Evolutionary conservation across 2,329 filamentous ascomycete species (phyloP).

Genomic region (Exophiala sp.): DNA sequence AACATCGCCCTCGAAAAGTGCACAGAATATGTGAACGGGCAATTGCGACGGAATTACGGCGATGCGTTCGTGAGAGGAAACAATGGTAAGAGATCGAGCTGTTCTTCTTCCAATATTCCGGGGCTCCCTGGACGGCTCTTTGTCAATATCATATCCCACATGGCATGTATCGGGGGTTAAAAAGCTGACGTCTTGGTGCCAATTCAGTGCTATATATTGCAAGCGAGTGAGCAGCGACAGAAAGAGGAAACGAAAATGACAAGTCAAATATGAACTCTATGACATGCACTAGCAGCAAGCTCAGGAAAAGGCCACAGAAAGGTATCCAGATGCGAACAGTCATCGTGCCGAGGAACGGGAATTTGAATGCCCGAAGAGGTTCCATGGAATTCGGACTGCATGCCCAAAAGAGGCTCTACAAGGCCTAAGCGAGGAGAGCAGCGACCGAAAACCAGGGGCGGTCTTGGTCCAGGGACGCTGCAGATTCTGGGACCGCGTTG

Average conservation of each 20-base stretch:
- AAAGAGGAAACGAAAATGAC: no score
- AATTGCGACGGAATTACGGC: conserved; percentile 75
- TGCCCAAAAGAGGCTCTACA: no score
- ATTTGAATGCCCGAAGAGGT: not conserved
- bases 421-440: no score
- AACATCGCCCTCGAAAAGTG: conserved; percentile 98
- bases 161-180: not conserved
- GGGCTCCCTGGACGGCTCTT: not conserved
- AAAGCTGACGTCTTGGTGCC: not conserved
- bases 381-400: no score
- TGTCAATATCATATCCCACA: not conserved
- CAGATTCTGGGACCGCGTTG: no score
- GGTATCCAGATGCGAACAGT: not conserved
- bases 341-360: no score
- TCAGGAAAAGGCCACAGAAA: not conserved
- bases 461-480: no score
- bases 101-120: not conserved
- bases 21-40: conserved; percentile 81
- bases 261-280: not conserved
- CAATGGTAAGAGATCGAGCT: conserved; percentile 59
- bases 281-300: not conserved
- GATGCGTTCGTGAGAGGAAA: conserved; percentile 95
- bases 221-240: conserved; percentile 17
- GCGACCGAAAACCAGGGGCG: no score
- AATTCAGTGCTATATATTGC: conserved; percentile 27